Base-by-base conservation (phyloP, 2,329 filamentous ascomycete species). In the Ophiosphaerella narmari region DNA sequence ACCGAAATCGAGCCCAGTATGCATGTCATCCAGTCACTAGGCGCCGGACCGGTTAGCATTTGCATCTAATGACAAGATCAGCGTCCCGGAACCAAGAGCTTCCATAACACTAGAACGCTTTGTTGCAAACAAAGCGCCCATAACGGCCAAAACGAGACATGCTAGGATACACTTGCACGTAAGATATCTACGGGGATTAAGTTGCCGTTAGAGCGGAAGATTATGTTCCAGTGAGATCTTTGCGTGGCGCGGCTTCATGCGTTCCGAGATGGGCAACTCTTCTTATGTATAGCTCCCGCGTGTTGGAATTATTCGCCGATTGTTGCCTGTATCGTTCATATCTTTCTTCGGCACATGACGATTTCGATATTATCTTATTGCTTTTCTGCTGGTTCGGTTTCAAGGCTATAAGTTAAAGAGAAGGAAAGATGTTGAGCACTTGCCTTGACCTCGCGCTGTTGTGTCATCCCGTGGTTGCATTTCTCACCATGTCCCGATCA, bases 361-460 rank as follows among this genome's bases (percentile, higher is more conserved):
- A 40, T 38, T 23, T 39, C 29, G 14, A 37, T 29, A 14, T 41
- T 23, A 12, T 32, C 39, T 14, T 34, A 36, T 14, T 36, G 13
- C 7, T 12, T 36, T n/a, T 36, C 13, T 36, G 34, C 13, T 36
- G 13, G 34, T n/a, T n/a, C 34, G 34, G 24, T n/a, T 31, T 11
- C 3, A 31, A 41, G 26, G 7, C 26, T 8, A 29, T 11, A 16
- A 26, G 12, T n/a, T 12, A 32, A 21, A 43, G 42, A 23, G 36
- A 39, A 46, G 44, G 12, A 13, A 60, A 39, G 31, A 65, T 69
- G 66, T 62, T 66, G 48, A 61, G 39, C 37, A 61, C 62, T 2
- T 68, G 60, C 56, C 50, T 69, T 33, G 66, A 70, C 50, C 46
- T 69, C 47, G 68, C 62, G 36, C 65, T 71, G 8, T 40, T 70